Evolutionary conservation across 768 basidiomycete genomes (phyloP), one percentile per base, ranked within the genome.

Genomic region (Calocera cornea): DNA sequence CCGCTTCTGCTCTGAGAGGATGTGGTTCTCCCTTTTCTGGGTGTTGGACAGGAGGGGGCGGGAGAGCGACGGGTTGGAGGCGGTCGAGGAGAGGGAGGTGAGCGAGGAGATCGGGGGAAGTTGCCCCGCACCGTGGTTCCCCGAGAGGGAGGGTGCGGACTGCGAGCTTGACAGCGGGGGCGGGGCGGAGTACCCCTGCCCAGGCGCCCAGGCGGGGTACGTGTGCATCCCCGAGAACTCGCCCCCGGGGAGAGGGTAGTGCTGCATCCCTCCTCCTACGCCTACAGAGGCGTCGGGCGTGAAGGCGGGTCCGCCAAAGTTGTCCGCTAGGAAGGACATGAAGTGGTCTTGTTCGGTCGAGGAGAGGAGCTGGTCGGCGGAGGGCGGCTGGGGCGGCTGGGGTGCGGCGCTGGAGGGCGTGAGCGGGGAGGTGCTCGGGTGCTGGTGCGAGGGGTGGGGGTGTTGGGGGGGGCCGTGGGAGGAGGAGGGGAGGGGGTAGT

Each of bases 1-100:
- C 8, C 93, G 89, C 73, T 91, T 91, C 77, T 95, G 92, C 75
- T 95, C 93, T 7, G 90, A 92, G 84, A 92, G 87, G 80, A 95
- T 94, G 79, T 95, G 92, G 75, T 94, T 93, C 17, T 91, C 83
- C 14, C 92, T 84, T 73, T 93, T 92, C 77, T 95, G 90, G 0
- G 90, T 90, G 2, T 85, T 86, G 5, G 90, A 88, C 29, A 94
- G 81, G 22, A 90, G 82, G 0, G 86, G 81, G 70, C 89, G 90
- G 24, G 81, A 65, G 68, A 81, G 80, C 50, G 79, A 71, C 27
- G 66, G 66, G 17, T 65, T 60, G 36, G 64, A 36, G 27, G 63
- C 38, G 47, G 66, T n/a, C 34, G 36, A 29, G 31, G 54, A 14
- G 54, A 60, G 54, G 27, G 54, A 60, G 54, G 54, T 60, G 16